Conservation (phyloP, 129 eudicot species). For the Gnaphalium uliginosum region DNA sequence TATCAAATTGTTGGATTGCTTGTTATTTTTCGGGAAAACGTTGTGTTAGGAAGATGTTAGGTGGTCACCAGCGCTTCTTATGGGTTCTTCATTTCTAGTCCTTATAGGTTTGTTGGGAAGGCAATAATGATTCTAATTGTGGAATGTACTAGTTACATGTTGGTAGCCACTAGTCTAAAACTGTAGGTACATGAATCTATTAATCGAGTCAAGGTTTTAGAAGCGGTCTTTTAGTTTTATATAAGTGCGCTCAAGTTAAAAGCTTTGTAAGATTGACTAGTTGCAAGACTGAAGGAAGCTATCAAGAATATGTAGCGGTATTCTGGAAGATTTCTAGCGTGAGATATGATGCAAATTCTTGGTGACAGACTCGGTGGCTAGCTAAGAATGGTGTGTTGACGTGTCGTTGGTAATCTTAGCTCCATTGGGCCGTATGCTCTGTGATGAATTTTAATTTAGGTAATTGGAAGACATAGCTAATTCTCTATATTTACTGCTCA, state of each 20-base stretch:
- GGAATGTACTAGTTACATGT: no score
- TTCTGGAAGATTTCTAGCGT: neutral
- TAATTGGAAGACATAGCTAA: neutral
- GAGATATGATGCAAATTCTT: neutral
- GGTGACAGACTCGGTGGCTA: neutral
- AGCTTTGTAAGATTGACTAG: no score
- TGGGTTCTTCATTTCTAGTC: neutral
- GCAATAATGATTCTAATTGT: no score
- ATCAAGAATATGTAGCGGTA: neutral
- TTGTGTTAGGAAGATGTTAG: neutral
- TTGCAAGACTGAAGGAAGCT: neutral
- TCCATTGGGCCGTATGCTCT: neutral
- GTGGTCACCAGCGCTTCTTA: neutral
- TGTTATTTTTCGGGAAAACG: neutral
- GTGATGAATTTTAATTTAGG: no score
- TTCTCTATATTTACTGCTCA: neutral
- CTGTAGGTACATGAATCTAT: no score
- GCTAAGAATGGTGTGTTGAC: neutral
- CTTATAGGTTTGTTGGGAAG: no score
- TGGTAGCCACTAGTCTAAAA: no score
- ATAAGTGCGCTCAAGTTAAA: no score
- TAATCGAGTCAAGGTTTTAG: no score
- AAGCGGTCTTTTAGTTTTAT: no score
- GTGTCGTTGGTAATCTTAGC: no score
- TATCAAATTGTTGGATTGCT: neutral